Conservation (phyloP, 176 grass and related monocot species). For the Musa acuminata region DNA sequence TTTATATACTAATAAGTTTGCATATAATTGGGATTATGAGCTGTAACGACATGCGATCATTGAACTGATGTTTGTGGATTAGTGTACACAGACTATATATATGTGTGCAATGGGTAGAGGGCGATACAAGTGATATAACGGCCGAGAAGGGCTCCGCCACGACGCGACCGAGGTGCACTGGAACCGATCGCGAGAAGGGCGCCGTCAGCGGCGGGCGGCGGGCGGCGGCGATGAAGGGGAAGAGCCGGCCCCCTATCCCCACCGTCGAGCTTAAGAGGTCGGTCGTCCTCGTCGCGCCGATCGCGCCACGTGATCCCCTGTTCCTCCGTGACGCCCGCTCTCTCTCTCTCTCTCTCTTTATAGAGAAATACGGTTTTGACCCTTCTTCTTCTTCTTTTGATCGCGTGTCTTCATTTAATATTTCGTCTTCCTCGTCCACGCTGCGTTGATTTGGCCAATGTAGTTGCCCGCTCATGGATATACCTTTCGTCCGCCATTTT, state of each 20-base stretch:
- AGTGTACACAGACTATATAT: neutral
- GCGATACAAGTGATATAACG: neutral
- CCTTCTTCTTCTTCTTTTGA: neutral
- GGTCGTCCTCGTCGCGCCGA: neutral
- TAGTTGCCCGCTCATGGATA: neutral
- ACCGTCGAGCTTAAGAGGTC: constrained; percentile 27
- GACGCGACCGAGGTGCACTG: constrained; percentile 9
- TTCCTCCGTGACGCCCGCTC: constrained; percentile 3
- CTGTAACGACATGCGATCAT: too few species aligned
- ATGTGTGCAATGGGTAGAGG: neutral
- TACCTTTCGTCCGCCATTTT: neutral
- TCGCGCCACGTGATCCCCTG: constrained; percentile 14
- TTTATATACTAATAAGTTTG: too few species aligned
- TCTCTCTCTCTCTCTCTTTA: constrained; percentile 4
- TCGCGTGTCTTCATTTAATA: neutral
- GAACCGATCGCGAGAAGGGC: constrained; percentile 4
- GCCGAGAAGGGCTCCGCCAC: neutral
- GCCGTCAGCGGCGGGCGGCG: neutral
- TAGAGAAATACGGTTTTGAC: neutral
- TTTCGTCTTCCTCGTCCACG: constrained; percentile 1
- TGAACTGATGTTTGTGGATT: neutral
- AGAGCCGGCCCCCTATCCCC: constrained; percentile 14
- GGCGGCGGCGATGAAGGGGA: constrained; percentile 24
- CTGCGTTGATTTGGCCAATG: constrained; percentile 10
- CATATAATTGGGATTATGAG: too few species aligned